These are phyloP conservation scores for Letharia lupina DNA, from an alignment of 495 filamentous ascomycete genomes.

Conservation along the genomic window DNA sequence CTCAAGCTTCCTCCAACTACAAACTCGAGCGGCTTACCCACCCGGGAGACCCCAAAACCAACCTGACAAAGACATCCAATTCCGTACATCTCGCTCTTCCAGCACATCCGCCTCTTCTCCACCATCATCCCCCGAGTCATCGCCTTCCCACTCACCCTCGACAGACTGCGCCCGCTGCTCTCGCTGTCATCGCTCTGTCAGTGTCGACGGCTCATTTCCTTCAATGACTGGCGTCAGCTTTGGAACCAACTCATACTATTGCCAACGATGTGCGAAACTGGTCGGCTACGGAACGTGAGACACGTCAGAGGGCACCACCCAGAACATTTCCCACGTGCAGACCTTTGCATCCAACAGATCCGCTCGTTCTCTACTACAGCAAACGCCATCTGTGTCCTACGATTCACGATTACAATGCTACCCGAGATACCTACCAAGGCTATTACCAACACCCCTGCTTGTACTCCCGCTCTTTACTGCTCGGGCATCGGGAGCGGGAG, in stretches of 20 bases:
- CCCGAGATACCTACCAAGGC: not conserved
- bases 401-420: not conserved
- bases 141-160: constrained; percentile 26
- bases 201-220: constrained; percentile 33
- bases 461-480: not conserved
- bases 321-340: not conserved
- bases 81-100: not conserved
- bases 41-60: constrained; percentile 8
- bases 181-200: constrained; percentile 43
- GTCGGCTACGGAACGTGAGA: constrained; percentile 60
- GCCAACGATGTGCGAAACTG: constrained; percentile 61
- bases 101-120: constrained; percentile 9
- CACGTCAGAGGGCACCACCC: not conserved
- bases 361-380: not conserved
- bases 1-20: constrained; percentile 34
- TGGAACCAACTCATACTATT: constrained; percentile 74
- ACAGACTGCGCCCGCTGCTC: constrained; percentile 33
- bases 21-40: constrained; percentile 28
- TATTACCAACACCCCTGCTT: not conserved
- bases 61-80: constrained; percentile 9
- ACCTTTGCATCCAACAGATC: not conserved
- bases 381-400: not conserved
- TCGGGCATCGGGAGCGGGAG: not conserved
- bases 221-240: constrained; percentile 55
- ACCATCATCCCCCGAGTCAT: constrained; percentile 24